Evolutionary conservation across 2,329 filamentous ascomycete species (phyloP), one percentile per base, ranked within the genome.

Genomic region (Aspergillus nomiae): DNA sequence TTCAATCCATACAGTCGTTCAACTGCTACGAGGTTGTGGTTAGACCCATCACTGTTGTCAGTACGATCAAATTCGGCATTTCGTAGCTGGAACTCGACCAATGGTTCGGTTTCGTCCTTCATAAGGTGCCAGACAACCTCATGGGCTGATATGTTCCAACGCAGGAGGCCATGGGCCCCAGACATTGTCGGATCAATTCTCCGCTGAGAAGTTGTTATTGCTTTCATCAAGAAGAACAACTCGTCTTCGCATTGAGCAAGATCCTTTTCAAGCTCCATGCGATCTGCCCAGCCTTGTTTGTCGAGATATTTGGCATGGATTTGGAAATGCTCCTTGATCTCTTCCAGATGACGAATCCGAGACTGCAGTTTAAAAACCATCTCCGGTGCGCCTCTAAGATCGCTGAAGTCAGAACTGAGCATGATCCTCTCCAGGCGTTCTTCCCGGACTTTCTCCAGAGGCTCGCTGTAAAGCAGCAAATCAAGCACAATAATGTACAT

Each of bases 191-290:
- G 86, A 64, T 90, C 88, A 66, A 88, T 89, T 74, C 94, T 95
- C 63, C 93, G 86, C 78, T 99, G 95, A 6, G 94, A 96, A 3
- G 93, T 96, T 1, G 95, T 99, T 75, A 99, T 99, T 45, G 95
- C 96, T 73, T 99, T 98, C 95, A 99, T 98, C 83, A 99, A 91
- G 81, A 99, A 99, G 84, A 99, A 99, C 10, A 99, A 81, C 77
- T 99, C 96, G 72, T 99, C 95, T 76, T 98, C 95, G 72, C 92
- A 97, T 24, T 88, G 88, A 11, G 92, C 87, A 57, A 99, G 82
- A 74, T 99, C 95, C 58, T 91, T 90, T 74, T 99, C 95, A 50
- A 99, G 85, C n/a, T 89, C 82, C 63, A 97, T 84, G 38, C 93
- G 88, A 74, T 98, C 94, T 73, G 95, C 89, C 94, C 94, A 98